These are phyloP conservation scores for Neospermospora avenae DNA, from an alignment of 2,329 filamentous ascomycete species.

Conservation along the genomic window DNA sequence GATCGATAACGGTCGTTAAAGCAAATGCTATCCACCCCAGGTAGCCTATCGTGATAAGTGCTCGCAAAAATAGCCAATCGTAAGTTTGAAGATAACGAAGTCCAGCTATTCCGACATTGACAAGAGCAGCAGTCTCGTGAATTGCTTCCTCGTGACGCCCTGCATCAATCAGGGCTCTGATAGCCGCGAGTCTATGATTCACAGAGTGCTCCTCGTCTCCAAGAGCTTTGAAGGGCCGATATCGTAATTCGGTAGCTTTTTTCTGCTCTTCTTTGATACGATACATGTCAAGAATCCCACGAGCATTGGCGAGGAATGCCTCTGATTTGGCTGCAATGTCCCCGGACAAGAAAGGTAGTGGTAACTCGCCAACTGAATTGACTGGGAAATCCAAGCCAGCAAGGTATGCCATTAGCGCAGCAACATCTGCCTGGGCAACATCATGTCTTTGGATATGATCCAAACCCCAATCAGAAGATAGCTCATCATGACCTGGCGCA, in stretches of 20 bases:
- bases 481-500: conserved; percentile 84
- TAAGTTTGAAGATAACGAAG: conserved; percentile 95
- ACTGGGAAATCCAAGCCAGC: conserved; percentile 86
- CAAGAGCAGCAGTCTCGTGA: conserved; percentile 69
- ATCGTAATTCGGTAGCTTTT: conserved; percentile 69
- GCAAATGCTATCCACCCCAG: conserved; percentile 95
- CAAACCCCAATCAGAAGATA: conserved; percentile 85
- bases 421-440: conserved; percentile 90
- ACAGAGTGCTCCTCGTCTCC: conserved; percentile 60
- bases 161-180: conserved; percentile 63
- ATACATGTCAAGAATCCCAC: conserved; percentile 92
- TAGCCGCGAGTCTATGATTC: conserved; percentile 63
- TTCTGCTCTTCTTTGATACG: conserved; percentile 88
- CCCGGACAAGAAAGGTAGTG: conserved; percentile 75
- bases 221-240: conserved; percentile 71
- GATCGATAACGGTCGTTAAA: conserved; percentile 80
- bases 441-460: conserved; percentile 81
- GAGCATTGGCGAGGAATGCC: conserved; percentile 79
- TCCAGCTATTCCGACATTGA: conserved; percentile 74
- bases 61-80: conserved; percentile 93
- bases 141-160: conserved; percentile 75
- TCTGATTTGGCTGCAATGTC: conserved; percentile 73
- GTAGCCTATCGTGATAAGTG: conserved; percentile 85
- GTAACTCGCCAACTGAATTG: conserved; percentile 93
- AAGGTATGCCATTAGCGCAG: conserved; percentile 92